Percentiles rank a stretch among this genome's conserved stretches.
Conservation (phyloP, 495 filamentous ascomycete species). For the Aspergillus egyptiacus region DNA sequence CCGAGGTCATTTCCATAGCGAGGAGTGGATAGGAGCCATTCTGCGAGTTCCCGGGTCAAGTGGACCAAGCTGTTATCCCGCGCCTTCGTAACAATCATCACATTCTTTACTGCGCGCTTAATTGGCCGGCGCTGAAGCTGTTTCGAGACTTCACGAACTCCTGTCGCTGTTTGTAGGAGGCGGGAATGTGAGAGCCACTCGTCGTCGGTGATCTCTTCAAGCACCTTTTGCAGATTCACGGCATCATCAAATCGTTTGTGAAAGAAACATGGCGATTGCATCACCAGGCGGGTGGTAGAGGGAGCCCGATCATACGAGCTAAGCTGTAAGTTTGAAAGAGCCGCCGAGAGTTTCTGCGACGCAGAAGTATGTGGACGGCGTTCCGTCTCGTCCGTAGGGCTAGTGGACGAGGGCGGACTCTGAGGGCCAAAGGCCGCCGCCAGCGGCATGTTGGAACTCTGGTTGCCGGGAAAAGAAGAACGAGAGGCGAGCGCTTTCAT, state of each 20-base stretch:
- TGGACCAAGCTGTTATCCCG: slow-evolving; percentile 82
- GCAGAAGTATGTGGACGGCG: slow-evolving; percentile 44
- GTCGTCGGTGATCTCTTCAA: slow-evolving; percentile 87
- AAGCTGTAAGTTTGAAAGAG: slow-evolving; percentile 56
- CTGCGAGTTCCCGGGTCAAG: slow-evolving; percentile 76
- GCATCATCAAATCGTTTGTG: slow-evolving; percentile 94
- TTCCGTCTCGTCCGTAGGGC: slow-evolving; percentile 35
- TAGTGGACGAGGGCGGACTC: slow-evolving; percentile 24
- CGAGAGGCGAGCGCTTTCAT: slow-evolving; percentile 81
- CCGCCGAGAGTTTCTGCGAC: slow-evolving; percentile 59
- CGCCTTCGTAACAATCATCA: slow-evolving; percentile 97
- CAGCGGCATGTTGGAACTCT: slow-evolving; percentile 45
- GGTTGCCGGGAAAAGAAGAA: slow-evolving; percentile 49
- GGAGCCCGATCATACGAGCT: slow-evolving; percentile 45
- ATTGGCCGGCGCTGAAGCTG: slow-evolving; percentile 86
- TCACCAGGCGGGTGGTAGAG: slow-evolving; percentile 54
- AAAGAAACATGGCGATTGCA: slow-evolving; percentile 94
- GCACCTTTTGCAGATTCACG: slow-evolving; percentile 87
- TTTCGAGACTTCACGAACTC: slow-evolving; percentile 89
- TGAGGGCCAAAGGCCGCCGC: slow-evolving; percentile 45
- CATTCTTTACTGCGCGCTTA: slow-evolving; percentile 75
- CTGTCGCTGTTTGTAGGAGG: slow-evolving; percentile 87
- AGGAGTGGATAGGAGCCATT: slow-evolving; percentile 80
- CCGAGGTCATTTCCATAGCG: slow-evolving; percentile 74
- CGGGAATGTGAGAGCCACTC: slow-evolving; percentile 88